These are phyloP conservation scores for Massarina eburnea DNA, from an alignment of 2,329 filamentous ascomycete species.

Conservation along the genomic window DNA sequence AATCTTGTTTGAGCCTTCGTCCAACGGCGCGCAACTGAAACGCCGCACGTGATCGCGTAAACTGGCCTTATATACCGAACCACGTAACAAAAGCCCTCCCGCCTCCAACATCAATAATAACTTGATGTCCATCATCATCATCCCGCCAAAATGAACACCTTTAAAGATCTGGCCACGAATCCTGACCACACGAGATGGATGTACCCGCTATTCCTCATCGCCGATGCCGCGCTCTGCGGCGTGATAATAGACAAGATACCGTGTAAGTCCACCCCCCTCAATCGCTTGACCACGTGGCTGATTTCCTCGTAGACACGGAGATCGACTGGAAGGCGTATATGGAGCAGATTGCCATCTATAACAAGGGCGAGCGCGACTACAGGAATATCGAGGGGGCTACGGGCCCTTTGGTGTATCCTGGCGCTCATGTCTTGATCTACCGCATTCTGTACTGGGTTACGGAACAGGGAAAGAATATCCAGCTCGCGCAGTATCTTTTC, in stretches of 20 bases:
- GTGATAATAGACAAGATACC: constrained; percentile 79
- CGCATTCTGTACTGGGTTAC: constrained; percentile 77
- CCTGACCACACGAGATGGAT: constrained; percentile 64
- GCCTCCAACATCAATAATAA: too few species aligned
- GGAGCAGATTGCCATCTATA: constrained; percentile 81
- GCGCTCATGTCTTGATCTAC: constrained; percentile 91
- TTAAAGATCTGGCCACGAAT: constrained; percentile 52
- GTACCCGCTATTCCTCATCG: constrained; percentile 65
- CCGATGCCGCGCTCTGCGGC: constrained; percentile 71
- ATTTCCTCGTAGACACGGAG: constrained; percentile 72
- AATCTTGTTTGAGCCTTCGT: constrained; percentile 21
- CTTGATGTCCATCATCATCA: too few species aligned
- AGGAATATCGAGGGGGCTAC: constrained; percentile 82
- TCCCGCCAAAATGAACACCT: constrained; percentile 9
- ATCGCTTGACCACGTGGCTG: constrained; percentile 7
- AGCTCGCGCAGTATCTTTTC: constrained; percentile 83
- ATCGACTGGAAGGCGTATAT: constrained; percentile 99
- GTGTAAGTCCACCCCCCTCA: constrained; percentile 60
- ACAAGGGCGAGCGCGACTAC: constrained; percentile 87
- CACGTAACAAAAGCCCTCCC: constrained; percentile 4
- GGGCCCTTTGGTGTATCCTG: constrained; percentile 92
- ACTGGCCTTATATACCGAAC: constrained; percentile 12
- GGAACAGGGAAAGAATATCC: constrained; percentile 71
- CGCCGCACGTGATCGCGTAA: constrained; percentile 9
- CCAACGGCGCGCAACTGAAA: constrained; percentile 16